Evolutionary conservation across 2,329 filamentous ascomycete genomes (phyloP).

Genomic region (Aureobasidium sp.): DNA sequence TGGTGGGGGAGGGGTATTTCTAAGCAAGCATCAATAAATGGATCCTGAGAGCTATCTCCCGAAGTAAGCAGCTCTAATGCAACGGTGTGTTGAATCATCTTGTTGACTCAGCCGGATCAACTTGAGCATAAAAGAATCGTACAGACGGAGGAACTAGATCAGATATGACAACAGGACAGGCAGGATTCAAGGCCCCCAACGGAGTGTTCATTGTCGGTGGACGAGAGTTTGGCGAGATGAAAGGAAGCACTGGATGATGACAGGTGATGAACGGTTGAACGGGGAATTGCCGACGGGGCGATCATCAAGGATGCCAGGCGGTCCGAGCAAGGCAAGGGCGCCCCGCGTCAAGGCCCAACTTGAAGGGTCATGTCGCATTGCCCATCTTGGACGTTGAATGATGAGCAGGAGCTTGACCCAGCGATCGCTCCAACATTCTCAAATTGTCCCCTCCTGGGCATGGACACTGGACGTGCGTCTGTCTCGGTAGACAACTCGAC

Average conservation of each 20-base stretch:
- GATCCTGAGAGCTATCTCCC: neutral
- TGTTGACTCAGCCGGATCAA: neutral
- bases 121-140: neutral
- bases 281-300: neutral
- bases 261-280: neutral
- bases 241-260: neutral
- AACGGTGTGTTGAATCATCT: neutral
- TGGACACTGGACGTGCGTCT: conserved; percentile 1
- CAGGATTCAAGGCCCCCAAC: neutral
- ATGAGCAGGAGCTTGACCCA: neutral
- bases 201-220: neutral
- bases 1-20: neutral
- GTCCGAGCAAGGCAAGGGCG: too few relatives aligned
- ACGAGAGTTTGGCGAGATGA: neutral
- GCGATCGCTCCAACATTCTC: neutral
- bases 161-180: neutral
- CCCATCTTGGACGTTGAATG: neutral
- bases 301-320: too few relatives aligned
- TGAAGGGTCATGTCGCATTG: too few relatives aligned
- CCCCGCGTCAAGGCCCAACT: neutral
- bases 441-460: neutral
- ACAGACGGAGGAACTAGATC: neutral
- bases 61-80: neutral
- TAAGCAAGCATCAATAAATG: neutral
- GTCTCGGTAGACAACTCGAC: neutral